phyloP scores from a whole-genome alignment of 768 basidiomycete genomes.

The Pisolithus albus region DNA sequence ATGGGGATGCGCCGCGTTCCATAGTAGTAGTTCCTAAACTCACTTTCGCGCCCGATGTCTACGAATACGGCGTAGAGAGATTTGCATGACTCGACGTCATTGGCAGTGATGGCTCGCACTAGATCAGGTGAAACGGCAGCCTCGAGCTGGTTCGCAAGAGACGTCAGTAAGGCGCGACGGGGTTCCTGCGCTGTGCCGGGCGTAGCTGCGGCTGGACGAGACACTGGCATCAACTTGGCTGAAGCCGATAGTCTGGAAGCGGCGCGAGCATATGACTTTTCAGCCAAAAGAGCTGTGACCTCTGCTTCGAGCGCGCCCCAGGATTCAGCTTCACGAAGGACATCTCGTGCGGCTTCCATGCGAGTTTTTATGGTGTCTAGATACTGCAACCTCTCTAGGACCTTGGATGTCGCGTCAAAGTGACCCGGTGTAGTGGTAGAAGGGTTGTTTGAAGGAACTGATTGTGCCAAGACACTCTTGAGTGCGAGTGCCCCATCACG shows the following conservation, averaged over 20 bases:
- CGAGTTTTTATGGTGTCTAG: conserved; percentile 77
- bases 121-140: conserved; percentile 86
- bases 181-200: conserved; percentile 53
- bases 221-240: conserved; percentile 81
- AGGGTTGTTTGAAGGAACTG: conserved; percentile 15
- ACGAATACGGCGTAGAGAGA: conserved; percentile 82
- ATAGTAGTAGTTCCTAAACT: conserved; percentile 93
- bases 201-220: conserved; percentile 69
- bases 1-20: conserved; percentile 66
- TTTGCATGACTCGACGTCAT: conserved; percentile 68
- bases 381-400: conserved; percentile 70
- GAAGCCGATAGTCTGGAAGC: conserved; percentile 91
- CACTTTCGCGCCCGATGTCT: conserved; percentile 84
- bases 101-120: conserved; percentile 75
- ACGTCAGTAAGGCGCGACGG: conserved; percentile 79
- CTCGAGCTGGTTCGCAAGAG: conserved; percentile 93
- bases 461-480: conserved; percentile 53
- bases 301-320: conserved; percentile 96
- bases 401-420: conserved; percentile 47
- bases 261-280: conserved; percentile 78
- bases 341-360: conserved; percentile 87
- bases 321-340: conserved; percentile 89
- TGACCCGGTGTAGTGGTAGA: conserved; percentile 1
- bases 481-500: conserved; percentile 82
- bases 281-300: conserved; percentile 75